A percentile compares a stretch with the other conserved stretches of the same genome.
Conservation (phyloP, 345 rosid species). For the Litchi chinensis region DNA sequence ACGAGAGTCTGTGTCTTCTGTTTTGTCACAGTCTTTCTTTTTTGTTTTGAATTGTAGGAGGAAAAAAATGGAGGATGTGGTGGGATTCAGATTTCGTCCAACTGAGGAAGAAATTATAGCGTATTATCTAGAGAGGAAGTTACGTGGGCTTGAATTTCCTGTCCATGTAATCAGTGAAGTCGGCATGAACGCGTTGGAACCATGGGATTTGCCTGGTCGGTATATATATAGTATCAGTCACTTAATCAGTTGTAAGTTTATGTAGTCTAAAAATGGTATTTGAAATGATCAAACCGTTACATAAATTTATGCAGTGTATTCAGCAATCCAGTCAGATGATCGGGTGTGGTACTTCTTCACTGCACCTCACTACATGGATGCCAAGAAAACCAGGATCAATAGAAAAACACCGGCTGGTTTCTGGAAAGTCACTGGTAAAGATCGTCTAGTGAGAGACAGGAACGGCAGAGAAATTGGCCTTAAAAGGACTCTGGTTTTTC, state of each 20-base stretch:
- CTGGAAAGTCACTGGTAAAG: slow-evolving; percentile 6
- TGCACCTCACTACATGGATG: not conserved
- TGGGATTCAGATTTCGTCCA: slow-evolving; percentile 19
- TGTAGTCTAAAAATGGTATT: not conserved
- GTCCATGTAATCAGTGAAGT: slow-evolving; percentile 10
- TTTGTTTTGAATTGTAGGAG: not conserved
- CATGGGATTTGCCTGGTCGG: slow-evolving; percentile 39
- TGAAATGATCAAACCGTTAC: not conserved
- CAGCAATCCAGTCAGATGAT: not conserved
- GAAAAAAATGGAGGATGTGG: not conserved
- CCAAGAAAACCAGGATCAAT: not conserved
- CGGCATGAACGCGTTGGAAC: slow-evolving; percentile 1
- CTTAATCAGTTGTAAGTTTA: not conserved
- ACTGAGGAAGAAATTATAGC: slow-evolving; percentile 5
- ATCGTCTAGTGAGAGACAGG: not conserved
- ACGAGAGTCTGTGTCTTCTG: not conserved
- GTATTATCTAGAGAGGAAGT: not conserved
- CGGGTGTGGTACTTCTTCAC: slow-evolving; percentile 20
- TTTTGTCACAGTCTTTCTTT: not conserved
- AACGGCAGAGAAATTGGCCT: not conserved
- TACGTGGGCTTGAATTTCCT: not conserved
- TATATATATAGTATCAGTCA: not conserved
- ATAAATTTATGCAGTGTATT: not conserved
- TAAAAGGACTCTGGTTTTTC: slow-evolving; percentile 13
- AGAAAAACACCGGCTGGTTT: not conserved